Evolutionary conservation across 371 early-diverging fungal genomes (phyloP).

Genomic region (Mucor velutinosus): DNA sequence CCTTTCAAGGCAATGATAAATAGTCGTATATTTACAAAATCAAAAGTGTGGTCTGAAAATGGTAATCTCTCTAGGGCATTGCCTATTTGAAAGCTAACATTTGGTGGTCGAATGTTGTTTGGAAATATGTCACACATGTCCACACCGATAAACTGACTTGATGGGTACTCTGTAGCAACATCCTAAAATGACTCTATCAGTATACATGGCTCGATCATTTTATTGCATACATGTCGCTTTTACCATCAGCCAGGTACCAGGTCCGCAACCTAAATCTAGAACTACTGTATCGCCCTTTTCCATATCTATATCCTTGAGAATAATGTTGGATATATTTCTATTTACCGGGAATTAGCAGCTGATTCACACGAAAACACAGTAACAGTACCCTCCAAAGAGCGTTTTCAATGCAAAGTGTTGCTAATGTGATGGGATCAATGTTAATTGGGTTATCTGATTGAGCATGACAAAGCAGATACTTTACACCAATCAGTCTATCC

Average conservation of each 20-base stretch:
- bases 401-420: constrained; percentile 40
- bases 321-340: constrained; percentile 11
- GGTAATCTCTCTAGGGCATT: constrained; percentile 56
- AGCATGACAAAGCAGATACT: neutral
- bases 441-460: constrained; percentile 12
- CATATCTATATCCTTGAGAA: constrained; percentile 7
- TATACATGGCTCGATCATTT: neutral
- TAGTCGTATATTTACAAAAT: constrained; percentile 59
- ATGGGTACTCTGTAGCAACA: constrained; percentile 59
- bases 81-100: constrained; percentile 45
- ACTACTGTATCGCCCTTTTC: constrained; percentile 14
- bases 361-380: neutral
- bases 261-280: constrained; percentile 56
- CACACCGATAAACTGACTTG: constrained; percentile 55
- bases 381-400: constrained; percentile 26
- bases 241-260: constrained; percentile 62
- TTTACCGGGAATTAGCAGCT: neutral
- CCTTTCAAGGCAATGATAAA: constrained; percentile 53
- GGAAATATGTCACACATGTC: constrained; percentile 63
- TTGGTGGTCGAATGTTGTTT: constrained; percentile 44
- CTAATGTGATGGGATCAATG: constrained; percentile 7
- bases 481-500: constrained; percentile 43
- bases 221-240: neutral
- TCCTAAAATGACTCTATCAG: constrained; percentile 29
- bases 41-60: constrained; percentile 62